These are phyloP conservation scores for Eucalyptus curtisii DNA, from an alignment of 345 rosid genomes.

Conservation along the genomic window DNA sequence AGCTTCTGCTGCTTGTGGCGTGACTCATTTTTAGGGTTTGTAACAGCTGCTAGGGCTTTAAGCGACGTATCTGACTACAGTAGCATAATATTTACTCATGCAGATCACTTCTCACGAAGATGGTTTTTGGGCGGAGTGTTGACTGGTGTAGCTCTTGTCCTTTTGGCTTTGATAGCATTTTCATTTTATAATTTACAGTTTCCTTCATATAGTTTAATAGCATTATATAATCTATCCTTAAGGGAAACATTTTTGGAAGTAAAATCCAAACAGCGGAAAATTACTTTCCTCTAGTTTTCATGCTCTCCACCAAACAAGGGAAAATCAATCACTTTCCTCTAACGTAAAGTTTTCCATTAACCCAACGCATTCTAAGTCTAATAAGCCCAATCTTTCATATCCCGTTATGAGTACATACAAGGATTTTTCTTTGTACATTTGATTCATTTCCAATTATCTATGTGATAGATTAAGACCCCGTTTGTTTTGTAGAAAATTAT, in stretches of 20 bases:
- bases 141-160: too few species aligned
- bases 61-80: not conserved
- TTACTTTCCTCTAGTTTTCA: not conserved
- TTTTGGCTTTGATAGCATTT: too few species aligned
- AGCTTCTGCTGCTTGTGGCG: not conserved
- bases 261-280: not conserved
- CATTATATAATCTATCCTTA: not conserved
- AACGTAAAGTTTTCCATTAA: too few species aligned
- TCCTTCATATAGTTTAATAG: not conserved
- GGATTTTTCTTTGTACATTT: not conserved
- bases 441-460: not conserved
- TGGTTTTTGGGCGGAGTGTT: too few species aligned
- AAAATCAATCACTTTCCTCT: not conserved
- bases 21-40: not conserved
- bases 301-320: not conserved
- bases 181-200: not conserved
- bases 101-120: not conserved
- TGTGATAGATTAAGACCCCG: not conserved
- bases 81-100: not conserved
- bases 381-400: not conserved
- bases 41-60: not conserved
- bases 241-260: not conserved
- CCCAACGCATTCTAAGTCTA: not conserved
- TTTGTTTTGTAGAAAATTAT: not conserved
- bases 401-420: not conserved